A percentile compares a stretch with the other conserved stretches of the same genome.
These are phyloP conservation scores for Pulveroboletus ravenelii DNA, from an alignment of 768 basidiomycete species.

Conservation along the genomic window DNA sequence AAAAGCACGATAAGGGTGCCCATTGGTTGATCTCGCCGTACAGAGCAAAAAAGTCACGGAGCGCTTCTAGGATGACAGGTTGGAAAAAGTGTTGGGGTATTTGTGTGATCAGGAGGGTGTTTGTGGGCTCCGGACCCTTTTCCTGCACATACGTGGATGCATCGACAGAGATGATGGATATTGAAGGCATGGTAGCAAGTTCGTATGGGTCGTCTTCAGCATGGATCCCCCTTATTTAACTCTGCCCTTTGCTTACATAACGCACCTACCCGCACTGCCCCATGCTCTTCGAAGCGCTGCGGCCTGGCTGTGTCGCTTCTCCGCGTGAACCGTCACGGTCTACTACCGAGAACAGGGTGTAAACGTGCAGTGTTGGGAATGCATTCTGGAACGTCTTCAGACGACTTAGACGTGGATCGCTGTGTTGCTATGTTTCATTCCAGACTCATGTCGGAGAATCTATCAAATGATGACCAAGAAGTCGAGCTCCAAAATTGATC, in stretches of 20 bases:
- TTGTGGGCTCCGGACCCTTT: constrained; percentile 43
- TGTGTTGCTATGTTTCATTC: constrained; percentile 12
- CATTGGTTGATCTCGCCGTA: constrained; percentile 87
- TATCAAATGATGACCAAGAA: constrained; percentile 4
- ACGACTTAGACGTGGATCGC: not conserved
- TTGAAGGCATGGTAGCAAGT: constrained; percentile 20
- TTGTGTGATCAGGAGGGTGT: constrained; percentile 78
- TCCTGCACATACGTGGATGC: not conserved
- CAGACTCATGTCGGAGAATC: not conserved
- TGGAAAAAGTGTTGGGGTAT: constrained; percentile 78
- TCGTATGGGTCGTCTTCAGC: not conserved
- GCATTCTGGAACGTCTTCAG: constrained; percentile 13
- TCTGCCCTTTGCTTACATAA: constrained; percentile 18
- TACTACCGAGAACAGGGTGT: not conserved
- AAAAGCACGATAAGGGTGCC: constrained; percentile 81
- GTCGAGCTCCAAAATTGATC: not conserved
- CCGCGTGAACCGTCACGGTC: constrained; percentile 2
- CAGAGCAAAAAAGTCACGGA: constrained; percentile 65
- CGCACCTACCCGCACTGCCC: constrained; percentile 3
- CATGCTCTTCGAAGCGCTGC: constrained; percentile 1
- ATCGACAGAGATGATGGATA: constrained; percentile 25
- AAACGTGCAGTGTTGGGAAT: constrained; percentile 8
- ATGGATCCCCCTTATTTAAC: constrained; percentile 4
- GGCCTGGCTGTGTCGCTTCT: constrained; percentile 19
- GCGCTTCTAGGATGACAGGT: constrained; percentile 56